These are phyloP conservation scores for Xylariaceae sp. DNA, from an alignment of 2,329 filamentous ascomycete genomes.

Conservation along the genomic window DNA sequence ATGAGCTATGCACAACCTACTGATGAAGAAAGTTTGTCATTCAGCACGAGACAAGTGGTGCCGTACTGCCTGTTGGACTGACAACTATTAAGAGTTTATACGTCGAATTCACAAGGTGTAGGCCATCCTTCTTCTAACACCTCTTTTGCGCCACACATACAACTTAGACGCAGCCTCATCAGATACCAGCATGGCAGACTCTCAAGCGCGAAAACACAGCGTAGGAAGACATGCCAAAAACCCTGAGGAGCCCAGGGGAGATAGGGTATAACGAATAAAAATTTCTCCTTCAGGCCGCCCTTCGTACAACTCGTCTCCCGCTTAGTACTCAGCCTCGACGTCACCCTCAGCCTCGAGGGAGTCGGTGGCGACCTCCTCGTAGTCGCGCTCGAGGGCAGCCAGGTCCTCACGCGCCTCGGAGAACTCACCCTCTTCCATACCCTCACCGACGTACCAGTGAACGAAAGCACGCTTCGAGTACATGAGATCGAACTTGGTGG, in stretches of 20 bases:
- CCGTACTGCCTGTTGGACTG: conserved; percentile 2
- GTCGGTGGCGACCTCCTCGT: conserved; percentile 97
- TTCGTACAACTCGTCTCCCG: conserved; percentile 9
- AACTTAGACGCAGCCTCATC: conserved; percentile 18
- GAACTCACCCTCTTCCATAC: conserved; percentile 99
- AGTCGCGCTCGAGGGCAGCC: conserved; percentile 95
- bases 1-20: too few relatives aligned
- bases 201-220: not conserved
- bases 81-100: conserved; percentile 32
- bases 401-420: conserved; percentile 98
- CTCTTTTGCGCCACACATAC: conserved; percentile 21
- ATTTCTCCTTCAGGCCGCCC: conserved; percentile 17
- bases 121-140: conserved; percentile 32
- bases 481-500: conserved; percentile 99
- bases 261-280: conserved; percentile 15
- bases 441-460: conserved; percentile 99
- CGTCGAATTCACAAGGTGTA: conserved; percentile 35
- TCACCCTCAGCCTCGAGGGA: conserved; percentile 84
- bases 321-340: conserved; percentile 87
- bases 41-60: too few relatives aligned
- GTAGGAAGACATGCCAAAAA: not conserved
- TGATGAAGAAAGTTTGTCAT: too few relatives aligned
- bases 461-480: conserved; percentile 99
- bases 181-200: conserved; percentile 4
- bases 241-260: conserved; percentile 12